A percentile compares a stretch with the other conserved stretches of the same genome.
phyloP scores from a whole-genome alignment of 2,329 filamentous ascomycete species.

The Ilyonectria mors-panacis region DNA sequence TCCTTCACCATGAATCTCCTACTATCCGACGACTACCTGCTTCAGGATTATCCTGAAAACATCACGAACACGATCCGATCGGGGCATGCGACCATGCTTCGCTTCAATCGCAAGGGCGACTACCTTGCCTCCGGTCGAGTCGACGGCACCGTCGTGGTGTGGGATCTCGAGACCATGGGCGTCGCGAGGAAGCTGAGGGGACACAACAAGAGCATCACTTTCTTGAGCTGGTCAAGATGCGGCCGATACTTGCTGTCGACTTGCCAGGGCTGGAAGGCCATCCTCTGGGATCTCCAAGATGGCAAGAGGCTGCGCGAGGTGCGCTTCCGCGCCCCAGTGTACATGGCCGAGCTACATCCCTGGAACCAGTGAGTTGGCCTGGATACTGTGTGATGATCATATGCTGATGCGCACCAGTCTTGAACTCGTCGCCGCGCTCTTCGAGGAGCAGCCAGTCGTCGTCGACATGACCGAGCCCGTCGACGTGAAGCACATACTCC shows the following conservation, averaged over 20 bases:
- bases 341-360: constrained; percentile 95
- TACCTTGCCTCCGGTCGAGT: constrained; percentile 94
- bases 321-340: constrained; percentile 92
- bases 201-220: constrained; percentile 94
- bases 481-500: constrained; percentile 82
- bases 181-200: constrained; percentile 94
- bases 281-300: constrained; percentile 89
- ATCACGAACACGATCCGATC: constrained; percentile 89
- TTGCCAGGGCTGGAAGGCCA: constrained; percentile 96
- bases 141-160: constrained; percentile 95
- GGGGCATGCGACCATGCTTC: constrained; percentile 76
- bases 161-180: constrained; percentile 97
- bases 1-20: constrained; percentile 68
- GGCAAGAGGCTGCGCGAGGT: constrained; percentile 83
- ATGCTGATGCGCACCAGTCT: constrained; percentile 66
- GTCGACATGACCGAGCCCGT: constrained; percentile 82
- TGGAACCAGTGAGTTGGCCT: constrained; percentile 78
- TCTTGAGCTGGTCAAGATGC: constrained; percentile 93
- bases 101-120: constrained; percentile 96
- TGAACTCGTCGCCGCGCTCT: constrained; percentile 90
- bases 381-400: neutral
- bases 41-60: constrained; percentile 90
- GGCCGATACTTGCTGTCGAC: constrained; percentile 93
- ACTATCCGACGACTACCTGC: constrained; percentile 74
- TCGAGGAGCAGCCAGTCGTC: constrained; percentile 91